phyloP scores from a whole-genome alignment of 345 rosid genomes.

The Eucalyptus erythrocorys region DNA sequence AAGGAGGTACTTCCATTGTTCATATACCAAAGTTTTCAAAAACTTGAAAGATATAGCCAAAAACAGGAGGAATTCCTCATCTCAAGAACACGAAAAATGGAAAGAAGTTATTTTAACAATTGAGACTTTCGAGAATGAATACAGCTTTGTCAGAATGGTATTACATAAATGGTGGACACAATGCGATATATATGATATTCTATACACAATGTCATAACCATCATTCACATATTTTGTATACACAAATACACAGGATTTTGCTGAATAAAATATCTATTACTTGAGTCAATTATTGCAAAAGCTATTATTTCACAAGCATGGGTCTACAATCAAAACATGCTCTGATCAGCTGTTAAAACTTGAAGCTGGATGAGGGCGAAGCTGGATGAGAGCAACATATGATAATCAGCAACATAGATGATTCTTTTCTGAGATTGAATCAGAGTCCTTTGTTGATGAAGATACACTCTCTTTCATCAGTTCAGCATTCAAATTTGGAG shows the following conservation, averaged over 20 bases:
- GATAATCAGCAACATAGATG: too few species aligned
- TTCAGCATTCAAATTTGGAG: slow-evolving; percentile 1
- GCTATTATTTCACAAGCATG: too few species aligned
- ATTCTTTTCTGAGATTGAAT: not conserved
- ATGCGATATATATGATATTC: not conserved
- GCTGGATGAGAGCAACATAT: not conserved
- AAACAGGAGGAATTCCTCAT: not conserved
- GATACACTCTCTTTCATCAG: slow-evolving; percentile 4
- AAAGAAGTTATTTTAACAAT: not conserved
- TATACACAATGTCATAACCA: too few species aligned
- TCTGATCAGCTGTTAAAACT: not conserved
- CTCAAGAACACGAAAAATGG: not conserved
- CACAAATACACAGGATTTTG: too few species aligned
- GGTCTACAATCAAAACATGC: not conserved
- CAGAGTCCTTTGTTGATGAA: not conserved
- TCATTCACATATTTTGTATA: not conserved
- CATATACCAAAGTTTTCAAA: not conserved
- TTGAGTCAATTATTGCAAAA: not conserved
- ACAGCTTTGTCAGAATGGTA: too few species aligned
- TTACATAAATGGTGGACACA: not conserved
- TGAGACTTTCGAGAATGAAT: too few species aligned
- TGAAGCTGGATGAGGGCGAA: not conserved
- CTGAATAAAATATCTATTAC: not conserved
- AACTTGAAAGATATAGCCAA: not conserved
- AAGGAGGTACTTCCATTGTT: too few species aligned